Base-by-base conservation (phyloP, 2,329 filamentous ascomycete genomes). In the Dactylellina leptospora region DNA sequence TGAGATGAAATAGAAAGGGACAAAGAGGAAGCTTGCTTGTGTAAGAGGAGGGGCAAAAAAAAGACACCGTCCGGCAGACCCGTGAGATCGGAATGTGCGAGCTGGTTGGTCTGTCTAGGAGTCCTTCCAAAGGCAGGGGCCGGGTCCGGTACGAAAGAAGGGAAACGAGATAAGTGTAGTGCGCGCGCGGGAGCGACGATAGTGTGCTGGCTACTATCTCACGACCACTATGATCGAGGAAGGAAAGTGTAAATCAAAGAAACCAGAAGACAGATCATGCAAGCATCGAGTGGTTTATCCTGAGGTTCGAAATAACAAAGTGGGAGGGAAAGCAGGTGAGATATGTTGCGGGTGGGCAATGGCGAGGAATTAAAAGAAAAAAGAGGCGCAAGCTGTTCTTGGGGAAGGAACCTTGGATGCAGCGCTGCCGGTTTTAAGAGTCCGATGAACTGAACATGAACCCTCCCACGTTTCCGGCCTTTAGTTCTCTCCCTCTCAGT, bases 321-420 rank as follows among this genome's bases (percentile, higher is more conserved):
- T 53, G 51, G 42, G 68, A 55, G 68, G 59, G 45, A 63, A 60
- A 64, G 68, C 68, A 72, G 68, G 59, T 64, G 68, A 64, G 68
- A 71, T 56, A 10, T n/a, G 18, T 62, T 55, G 48, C 56, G 56
- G 58, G 56, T 47, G 59, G 68, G 59, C 68, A 60, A 62, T 62
- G 68, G 58, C 25, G 30, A 63, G 58, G 59, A 64, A 60, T 72
- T 72, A 72, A 72, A 72, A 64, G 68, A 59, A 40, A n/a, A 56
- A 72, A 72, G 68, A 72, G 68, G 68, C 68, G 68, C 68, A 72
- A 53, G 53, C 59, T 72, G 18, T 59, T 60, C 44, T 72, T 72
- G 64, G 58, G 51, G 66, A 71, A 71, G 66, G 66, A 64, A 64
- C 66, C 44, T 60, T 64, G 44, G 10, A 20, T 58, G 27, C 53